Base-by-base conservation (phyloP, 352 stramenopile genomes). In the Globisporangium echinulatum region DNA sequence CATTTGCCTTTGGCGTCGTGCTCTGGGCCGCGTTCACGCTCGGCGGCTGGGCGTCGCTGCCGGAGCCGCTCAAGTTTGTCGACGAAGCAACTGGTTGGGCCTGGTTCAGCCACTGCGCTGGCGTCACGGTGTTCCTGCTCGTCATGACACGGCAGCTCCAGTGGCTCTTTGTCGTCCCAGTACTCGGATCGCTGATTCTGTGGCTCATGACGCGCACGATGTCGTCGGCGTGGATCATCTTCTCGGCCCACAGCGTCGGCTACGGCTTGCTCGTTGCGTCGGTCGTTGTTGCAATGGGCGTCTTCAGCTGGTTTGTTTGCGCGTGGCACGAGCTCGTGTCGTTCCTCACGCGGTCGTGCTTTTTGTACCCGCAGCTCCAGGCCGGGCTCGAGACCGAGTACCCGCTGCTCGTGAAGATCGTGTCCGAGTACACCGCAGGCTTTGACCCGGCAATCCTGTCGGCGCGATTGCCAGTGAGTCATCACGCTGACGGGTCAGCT, bases 101-200 rank as follows among this genome's bases (percentile, higher is more conserved):
- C 15, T 93, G 84, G 84, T 93, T 93, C 61, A 93, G 84, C 50
- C 84, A 93, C 51, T 89, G 78, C 54, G 84, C 84, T 2, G 84
- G 84, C 37, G 68, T 91, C 48, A 90, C 84, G 0, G 75, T 90
- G 17, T 93, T 93, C 61, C 61, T 93, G 47, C 56, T 93, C 11
- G 70, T 91, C 5, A 85, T 85, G 71, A 93, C 84, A 7, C 72
- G 82, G 10, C 71, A 83, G 14, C 68, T 93, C 36, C 68, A 75
- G 52, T 90, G 75, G 81, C 55, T 93, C n/a, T 71, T 90, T 19
- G 77, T 93, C 3, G 78, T 93, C 19, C 84, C 84, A 0, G 58
- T 87, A 1, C 57, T 85, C 39, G 80, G 84, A 9, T 69, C 80
- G 5, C 68, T 91, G n/a, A 11, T 93, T 10, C 59, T 93, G 42